Evolutionary conservation across 805 yeast genomes (phyloP).

Genomic region (Schwanniomyces yamadae): DNA sequence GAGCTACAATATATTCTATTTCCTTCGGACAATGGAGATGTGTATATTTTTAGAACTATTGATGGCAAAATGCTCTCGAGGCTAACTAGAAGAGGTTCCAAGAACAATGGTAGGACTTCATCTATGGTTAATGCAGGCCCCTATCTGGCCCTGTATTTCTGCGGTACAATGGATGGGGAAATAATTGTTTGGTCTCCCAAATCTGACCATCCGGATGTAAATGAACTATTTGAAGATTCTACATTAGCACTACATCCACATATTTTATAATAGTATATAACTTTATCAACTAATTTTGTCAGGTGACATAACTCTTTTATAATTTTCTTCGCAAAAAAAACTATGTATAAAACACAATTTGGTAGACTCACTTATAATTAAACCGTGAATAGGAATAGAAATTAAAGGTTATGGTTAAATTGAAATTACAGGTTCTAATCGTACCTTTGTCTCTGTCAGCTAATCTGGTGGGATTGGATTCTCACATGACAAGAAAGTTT

Average conservation of each 20-base stretch:
- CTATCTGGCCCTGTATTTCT: slow-evolving; percentile 45
- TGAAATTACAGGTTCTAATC: slow-evolving; percentile 36
- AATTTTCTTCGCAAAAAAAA: too few species aligned
- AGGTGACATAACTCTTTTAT: too few species aligned
- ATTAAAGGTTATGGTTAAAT: slow-evolving; percentile 27
- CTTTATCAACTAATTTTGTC: too few species aligned
- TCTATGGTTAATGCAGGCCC: slow-evolving; percentile 51
- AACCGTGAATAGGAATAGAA: too few species aligned
- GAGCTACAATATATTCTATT: slow-evolving; percentile 59
- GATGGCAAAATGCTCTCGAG: slow-evolving; percentile 66
- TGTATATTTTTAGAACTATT: slow-evolving; percentile 53
- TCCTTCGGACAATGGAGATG: slow-evolving; percentile 76
- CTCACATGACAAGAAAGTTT: slow-evolving; percentile 46
- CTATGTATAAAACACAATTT: too few species aligned
- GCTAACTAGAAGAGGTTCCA: slow-evolving; percentile 44
- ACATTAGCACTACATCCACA: too few species aligned
- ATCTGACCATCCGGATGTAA: slow-evolving; percentile 13
- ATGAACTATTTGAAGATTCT: slow-evolving; percentile 3
- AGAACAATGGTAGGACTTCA: slow-evolving; percentile 45
- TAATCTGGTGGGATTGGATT: slow-evolving; percentile 18
- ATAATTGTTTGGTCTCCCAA: slow-evolving; percentile 53
- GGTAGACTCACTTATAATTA: too few species aligned
- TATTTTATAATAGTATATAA: too few species aligned
- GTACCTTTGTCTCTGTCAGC: slow-evolving; percentile 25
- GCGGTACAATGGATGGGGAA: slow-evolving; percentile 70